A percentile compares a stretch with the other conserved stretches of the same genome.
These are phyloP conservation scores for Populus ilicifolia DNA, from an alignment of 345 rosid species.

Conservation along the genomic window DNA sequence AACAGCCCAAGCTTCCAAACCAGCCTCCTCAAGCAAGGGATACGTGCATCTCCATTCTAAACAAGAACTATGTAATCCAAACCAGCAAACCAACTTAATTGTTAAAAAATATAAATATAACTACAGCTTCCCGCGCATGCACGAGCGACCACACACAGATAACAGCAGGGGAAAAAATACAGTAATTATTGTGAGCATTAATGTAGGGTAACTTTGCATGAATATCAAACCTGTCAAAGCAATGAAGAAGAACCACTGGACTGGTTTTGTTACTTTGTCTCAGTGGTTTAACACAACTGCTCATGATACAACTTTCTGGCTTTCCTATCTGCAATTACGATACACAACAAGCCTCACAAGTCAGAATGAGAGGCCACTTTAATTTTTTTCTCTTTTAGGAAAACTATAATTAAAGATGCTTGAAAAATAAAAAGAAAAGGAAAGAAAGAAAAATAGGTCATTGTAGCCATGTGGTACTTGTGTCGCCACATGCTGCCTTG, in stretches of 20 bases:
- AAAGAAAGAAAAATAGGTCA: too few species aligned
- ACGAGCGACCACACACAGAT: neutral
- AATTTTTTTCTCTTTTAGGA: too few species aligned
- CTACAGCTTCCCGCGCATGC: too few species aligned
- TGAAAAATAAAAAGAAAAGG: too few species aligned
- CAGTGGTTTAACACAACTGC: slow-evolving; percentile 76
- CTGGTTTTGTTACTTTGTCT: slow-evolving; percentile 34
- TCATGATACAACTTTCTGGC: slow-evolving; percentile 50
- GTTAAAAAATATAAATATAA: too few species aligned
- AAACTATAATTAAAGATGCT: too few species aligned
- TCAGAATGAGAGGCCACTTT: neutral
- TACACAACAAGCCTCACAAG: neutral
- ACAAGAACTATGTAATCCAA: slow-evolving; percentile 66
- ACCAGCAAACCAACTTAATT: slow-evolving; percentile 7
- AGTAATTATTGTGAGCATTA: neutral
- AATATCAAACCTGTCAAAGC: slow-evolving; percentile 78
- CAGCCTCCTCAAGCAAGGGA: slow-evolving; percentile 88
- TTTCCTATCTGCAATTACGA: slow-evolving; percentile 50
- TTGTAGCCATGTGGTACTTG: too few species aligned
- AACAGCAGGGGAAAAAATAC: neutral
- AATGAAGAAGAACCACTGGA: slow-evolving; percentile 85
- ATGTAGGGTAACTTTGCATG: neutral
- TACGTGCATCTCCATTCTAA: slow-evolving; percentile 90
- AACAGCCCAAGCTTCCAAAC: slow-evolving; percentile 83
- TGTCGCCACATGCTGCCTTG: too few species aligned